A percentile compares a stretch with the other conserved stretches of the same genome.
phyloP scores from a whole-genome alignment of 768 basidiomycete genomes.

The Dendrothele bispora region DNA sequence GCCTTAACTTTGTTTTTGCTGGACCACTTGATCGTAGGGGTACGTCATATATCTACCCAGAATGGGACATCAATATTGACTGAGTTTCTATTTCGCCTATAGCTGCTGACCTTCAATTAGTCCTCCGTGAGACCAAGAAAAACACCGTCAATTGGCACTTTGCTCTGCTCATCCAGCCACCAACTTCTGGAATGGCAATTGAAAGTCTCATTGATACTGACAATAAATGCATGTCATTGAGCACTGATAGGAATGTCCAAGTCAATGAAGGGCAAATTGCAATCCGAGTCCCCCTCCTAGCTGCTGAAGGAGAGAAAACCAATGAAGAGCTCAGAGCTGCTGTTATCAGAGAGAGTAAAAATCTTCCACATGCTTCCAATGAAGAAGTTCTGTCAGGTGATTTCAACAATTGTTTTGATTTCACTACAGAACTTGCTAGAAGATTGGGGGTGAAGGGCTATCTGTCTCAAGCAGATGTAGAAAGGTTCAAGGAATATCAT shows the following conservation, averaged over 20 bases:
- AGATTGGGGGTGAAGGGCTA: not conserved
- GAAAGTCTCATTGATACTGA: not conserved
- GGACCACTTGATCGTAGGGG: too few relatives aligned
- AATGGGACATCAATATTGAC: too few relatives aligned
- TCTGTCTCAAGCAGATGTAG: not conserved
- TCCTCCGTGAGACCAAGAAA: too few relatives aligned
- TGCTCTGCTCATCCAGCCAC: too few relatives aligned
- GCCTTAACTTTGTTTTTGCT: too few relatives aligned
- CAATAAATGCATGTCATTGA: not conserved
- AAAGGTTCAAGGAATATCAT: not conserved
- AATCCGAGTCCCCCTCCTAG: not conserved
- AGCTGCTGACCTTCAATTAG: too few relatives aligned
- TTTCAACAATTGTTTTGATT: not conserved
- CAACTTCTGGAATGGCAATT: too few relatives aligned
- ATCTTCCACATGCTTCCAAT: not conserved
- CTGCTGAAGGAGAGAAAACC: not conserved
- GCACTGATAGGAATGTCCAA: not conserved
- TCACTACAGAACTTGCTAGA: not conserved
- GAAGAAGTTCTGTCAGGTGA: not conserved
- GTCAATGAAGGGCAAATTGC: not conserved
- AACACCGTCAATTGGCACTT: too few relatives aligned
- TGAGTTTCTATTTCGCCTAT: too few relatives aligned
- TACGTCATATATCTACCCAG: too few relatives aligned
- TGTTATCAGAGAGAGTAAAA: too few relatives aligned
- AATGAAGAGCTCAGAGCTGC: not conserved